phyloP scores from a whole-genome alignment of 148 eudicot species.

The Rhododendron mucronatum region DNA sequence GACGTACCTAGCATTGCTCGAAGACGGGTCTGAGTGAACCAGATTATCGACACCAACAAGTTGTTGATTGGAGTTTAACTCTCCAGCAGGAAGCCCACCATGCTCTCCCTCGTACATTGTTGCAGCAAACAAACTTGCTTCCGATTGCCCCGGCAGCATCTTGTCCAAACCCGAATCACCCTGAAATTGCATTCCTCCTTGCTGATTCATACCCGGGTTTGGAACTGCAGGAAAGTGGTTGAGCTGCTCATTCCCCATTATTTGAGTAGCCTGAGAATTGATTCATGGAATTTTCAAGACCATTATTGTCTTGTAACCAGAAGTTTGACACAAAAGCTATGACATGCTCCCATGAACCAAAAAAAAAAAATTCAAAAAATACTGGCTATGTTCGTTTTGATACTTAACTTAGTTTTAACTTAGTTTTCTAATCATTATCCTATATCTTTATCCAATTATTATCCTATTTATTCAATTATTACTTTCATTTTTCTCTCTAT shows the following conservation, averaged over 20 bases:
- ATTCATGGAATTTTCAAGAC: neutral
- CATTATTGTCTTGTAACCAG: neutral
- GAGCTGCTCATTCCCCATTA: neutral
- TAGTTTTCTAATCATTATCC: too few relatives aligned
- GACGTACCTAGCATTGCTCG: neutral
- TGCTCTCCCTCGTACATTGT: neutral
- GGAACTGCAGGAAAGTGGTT: neutral
- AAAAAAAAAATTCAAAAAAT: neutral
- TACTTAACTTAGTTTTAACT: too few relatives aligned
- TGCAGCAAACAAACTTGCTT: neutral
- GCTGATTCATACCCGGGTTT: too few relatives aligned
- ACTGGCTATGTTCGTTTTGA: too few relatives aligned
- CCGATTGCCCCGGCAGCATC: neutral
- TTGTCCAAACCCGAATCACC: neutral
- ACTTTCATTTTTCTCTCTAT: too few relatives aligned
- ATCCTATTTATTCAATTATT: too few relatives aligned
- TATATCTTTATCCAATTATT: too few relatives aligned
- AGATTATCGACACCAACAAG: neutral
- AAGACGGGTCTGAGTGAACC: neutral
- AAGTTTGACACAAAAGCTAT: neutral
- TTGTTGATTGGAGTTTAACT: neutral
- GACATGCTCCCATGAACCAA: neutral
- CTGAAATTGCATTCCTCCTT: neutral
- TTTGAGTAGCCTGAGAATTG: slow-evolving; percentile 13
- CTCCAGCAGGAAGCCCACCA: neutral